These are phyloP conservation scores for Fusarium beomiforme DNA, from an alignment of 2,329 filamentous ascomycete genomes.

Conservation along the genomic window DNA sequence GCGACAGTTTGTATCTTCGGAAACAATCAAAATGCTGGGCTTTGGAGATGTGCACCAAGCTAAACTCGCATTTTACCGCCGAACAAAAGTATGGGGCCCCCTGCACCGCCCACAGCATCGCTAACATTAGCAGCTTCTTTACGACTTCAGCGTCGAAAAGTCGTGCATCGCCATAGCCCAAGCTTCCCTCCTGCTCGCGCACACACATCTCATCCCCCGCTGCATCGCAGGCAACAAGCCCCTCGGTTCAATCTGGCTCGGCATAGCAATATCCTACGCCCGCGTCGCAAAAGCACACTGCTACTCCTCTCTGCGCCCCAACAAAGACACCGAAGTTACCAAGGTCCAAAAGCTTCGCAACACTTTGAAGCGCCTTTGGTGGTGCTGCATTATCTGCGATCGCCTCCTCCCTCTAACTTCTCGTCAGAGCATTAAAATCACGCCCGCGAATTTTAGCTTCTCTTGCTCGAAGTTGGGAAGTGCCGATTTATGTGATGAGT, in stretches of 20 bases:
- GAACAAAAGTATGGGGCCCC: constrained; percentile 27
- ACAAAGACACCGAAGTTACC: constrained; percentile 6
- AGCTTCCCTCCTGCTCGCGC: constrained; percentile 35
- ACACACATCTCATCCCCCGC: constrained; percentile 40
- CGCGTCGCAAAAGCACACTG: constrained; percentile 40
- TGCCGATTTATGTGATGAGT: constrained; percentile 34
- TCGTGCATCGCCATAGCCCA: constrained; percentile 39
- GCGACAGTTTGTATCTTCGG: constrained; percentile 28
- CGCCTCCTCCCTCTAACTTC: constrained; percentile 34
- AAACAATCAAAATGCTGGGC: constrained; percentile 31
- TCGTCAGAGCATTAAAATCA: constrained; percentile 41
- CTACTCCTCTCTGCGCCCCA: constrained; percentile 26
- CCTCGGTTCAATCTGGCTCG: constrained; percentile 40
- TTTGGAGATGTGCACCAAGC: constrained; percentile 39
- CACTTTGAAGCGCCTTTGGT: constrained; percentile 38
- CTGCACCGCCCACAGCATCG: rapidly evolving
- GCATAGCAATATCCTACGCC: constrained; percentile 40
- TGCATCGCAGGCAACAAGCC: constrained; percentile 41
- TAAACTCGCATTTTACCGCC: constrained; percentile 38
- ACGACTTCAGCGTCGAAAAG: constrained; percentile 41
- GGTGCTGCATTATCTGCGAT: constrained; percentile 42
- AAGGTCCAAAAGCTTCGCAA: constrained; percentile 31
- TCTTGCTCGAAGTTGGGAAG: constrained; percentile 24
- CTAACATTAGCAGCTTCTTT: constrained; percentile 27
- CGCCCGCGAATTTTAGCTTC: constrained; percentile 37